A percentile compares a stretch with the other conserved stretches of the same genome.
These are phyloP conservation scores for Magnaporthiopsis incrustans DNA, from an alignment of 2,329 filamentous ascomycete species.

Conservation along the genomic window DNA sequence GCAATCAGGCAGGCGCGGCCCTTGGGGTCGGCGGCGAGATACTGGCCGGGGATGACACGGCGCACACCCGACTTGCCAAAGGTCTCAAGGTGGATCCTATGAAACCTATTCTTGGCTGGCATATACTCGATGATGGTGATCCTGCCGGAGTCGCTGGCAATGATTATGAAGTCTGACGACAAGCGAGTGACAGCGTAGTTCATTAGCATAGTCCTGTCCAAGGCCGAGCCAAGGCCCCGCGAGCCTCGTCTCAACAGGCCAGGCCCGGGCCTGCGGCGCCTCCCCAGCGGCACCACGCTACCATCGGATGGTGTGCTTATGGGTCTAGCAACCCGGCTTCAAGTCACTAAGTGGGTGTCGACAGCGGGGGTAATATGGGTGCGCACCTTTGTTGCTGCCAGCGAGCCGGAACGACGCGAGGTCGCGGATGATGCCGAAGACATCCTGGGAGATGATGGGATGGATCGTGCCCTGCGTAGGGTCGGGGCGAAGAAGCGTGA, in stretches of 20 bases:
- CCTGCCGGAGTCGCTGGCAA: conserved; percentile 90
- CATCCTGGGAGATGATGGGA: conserved; percentile 81
- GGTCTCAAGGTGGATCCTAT: conserved; percentile 87
- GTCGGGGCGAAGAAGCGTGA: conserved; percentile 82
- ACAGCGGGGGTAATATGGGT: conserved; percentile 22
- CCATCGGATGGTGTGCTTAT: not conserved
- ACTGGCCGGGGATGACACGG: conserved; percentile 90
- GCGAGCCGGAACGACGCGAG: conserved; percentile 86
- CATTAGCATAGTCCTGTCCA: not conserved
- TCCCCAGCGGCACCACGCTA: not conserved
- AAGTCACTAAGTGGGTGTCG: conserved; percentile 58
- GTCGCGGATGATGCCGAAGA: conserved; percentile 90
- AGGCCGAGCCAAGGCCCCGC: not conserved
- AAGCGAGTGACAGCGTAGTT: not conserved
- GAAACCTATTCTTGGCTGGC: conserved; percentile 77
- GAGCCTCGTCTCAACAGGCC: not conserved
- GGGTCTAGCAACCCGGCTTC: conserved; percentile 48
- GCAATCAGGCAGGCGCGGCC: conserved; percentile 91
- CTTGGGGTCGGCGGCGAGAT: conserved; percentile 90
- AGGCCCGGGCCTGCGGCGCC: not conserved
- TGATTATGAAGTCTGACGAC: conserved; percentile 79
- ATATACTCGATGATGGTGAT: conserved; percentile 92
- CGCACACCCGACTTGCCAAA: conserved; percentile 96
- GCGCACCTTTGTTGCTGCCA: conserved; percentile 86
- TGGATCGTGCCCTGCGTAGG: conserved; percentile 77